Base-by-base conservation (phyloP, 1,139 yeast genomes). In the Pneumocystis jirovecii region DNA sequence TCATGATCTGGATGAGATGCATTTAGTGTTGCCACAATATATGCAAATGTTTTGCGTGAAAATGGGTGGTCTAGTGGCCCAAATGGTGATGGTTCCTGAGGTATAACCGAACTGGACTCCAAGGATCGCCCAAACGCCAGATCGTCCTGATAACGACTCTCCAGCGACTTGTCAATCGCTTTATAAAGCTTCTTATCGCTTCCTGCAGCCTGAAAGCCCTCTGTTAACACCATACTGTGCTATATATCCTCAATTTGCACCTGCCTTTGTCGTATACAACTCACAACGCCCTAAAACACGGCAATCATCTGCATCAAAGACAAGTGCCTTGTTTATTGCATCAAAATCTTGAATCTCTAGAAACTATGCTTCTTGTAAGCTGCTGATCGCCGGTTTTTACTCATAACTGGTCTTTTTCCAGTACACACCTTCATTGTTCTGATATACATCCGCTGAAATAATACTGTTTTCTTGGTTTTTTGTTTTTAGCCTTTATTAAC, bases 1-100 rank as follows among this genome's bases (percentile, higher is more conserved):
- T 93, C 98, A 73, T 93, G 96, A 74, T 93, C 98, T 0, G 98
- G 97, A 73, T 89, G 93, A 1, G 95, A 86, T 12, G 95, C 89
- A 74, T 93, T 93, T 65, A 93, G 79, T 50, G 93, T 91, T 1
- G 96, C 95, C 67, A 93, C 88, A 66, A 93, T 78, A 74, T 91
- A 89, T 0, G 97, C 95, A 79, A 93, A 93, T 0, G 93, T 86
- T 75, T 89, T 86, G 69, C 96, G 82, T 42, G 96, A 87, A 0
- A 95, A 84, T 5, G 86, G 83, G 70, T 86, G 87, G 72, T 86
- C 87, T 63, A 93, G 80, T 0, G 97, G 96, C 0, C 98, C 99
- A 77, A 93, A 93, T 0, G 98, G 98, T 0, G 96, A 89, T 45
- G 74, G 68, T 10, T 74, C 73, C 57, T 71, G 69, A 3, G 34